These are phyloP conservation scores for Termitomyces sp. DNA, from an alignment of 768 basidiomycete genomes.

Conservation along the genomic window DNA sequence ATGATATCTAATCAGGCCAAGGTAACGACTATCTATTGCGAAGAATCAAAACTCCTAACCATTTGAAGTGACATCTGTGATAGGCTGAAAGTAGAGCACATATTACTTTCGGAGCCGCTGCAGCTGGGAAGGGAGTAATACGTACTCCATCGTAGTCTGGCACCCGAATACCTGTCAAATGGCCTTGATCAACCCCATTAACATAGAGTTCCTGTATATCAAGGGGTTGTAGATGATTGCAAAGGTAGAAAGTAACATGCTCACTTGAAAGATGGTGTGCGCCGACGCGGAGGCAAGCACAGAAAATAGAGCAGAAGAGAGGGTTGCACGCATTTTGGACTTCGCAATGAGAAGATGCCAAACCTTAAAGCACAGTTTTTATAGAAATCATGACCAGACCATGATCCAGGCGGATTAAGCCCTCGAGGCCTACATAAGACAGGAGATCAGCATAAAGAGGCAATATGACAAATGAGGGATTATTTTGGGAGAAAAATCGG, in stretches of 20 bases:
- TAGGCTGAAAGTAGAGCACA: slow-evolving; percentile 31
- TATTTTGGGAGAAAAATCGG: slow-evolving; percentile 14
- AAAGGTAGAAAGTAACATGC: background rate
- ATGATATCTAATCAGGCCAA: slow-evolving; percentile 26
- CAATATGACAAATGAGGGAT: background rate
- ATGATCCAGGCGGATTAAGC: background rate
- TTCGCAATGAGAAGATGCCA: background rate
- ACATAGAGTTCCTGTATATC: slow-evolving; percentile 37
- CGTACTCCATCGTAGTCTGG: slow-evolving; percentile 37
- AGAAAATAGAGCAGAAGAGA: slow-evolving; percentile 9
- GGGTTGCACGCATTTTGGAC: slow-evolving; percentile 1
- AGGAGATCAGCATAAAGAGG: background rate
- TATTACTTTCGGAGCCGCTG: background rate
- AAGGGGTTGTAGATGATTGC: background rate
- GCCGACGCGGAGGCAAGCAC: slow-evolving; percentile 28
- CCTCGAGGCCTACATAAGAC: slow-evolving; percentile 1
- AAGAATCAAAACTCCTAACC: slow-evolving; percentile 9
- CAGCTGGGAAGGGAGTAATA: background rate
- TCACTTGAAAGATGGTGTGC: slow-evolving; percentile 49
- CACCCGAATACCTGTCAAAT: slow-evolving; percentile 33
- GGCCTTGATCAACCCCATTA: slow-evolving; percentile 43
- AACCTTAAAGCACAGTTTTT: background rate
- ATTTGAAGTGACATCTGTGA: slow-evolving; percentile 51
- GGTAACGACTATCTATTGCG: background rate
- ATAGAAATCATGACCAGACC: background rate